Percentiles rank a stretch among this genome's conserved stretches.
phyloP scores from a whole-genome alignment of 2,329 filamentous ascomycete species.

The Neofusicoccum sp. region DNA sequence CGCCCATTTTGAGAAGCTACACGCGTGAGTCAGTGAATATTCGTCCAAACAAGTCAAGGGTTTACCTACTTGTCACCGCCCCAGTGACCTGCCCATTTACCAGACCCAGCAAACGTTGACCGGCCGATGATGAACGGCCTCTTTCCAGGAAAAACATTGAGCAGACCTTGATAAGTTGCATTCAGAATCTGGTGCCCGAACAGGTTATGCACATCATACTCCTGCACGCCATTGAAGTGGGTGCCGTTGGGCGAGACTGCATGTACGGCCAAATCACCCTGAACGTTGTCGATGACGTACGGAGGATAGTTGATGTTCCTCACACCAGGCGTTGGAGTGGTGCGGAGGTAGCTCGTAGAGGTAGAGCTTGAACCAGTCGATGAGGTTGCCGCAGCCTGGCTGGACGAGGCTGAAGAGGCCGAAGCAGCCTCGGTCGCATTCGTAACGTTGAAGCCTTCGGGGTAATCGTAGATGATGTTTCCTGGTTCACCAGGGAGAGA shows the following conservation, averaged over 20 bases:
- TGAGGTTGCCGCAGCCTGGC: slow-evolving; percentile 50
- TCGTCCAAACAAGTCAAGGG: background rate
- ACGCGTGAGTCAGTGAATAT: background rate
- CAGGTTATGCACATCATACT: slow-evolving; percentile 85
- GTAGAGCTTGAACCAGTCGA: slow-evolving; percentile 30
- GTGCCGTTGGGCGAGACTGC: slow-evolving; percentile 78
- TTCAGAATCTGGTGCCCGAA: slow-evolving; percentile 76
- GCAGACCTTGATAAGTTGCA: slow-evolving; percentile 73
- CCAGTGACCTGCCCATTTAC: slow-evolving; percentile 80
- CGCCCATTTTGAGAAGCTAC: slow-evolving; percentile 62
- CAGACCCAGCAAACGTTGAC: slow-evolving; percentile 77
- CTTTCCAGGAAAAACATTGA: slow-evolving; percentile 64
- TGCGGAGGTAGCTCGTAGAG: slow-evolving; percentile 54
- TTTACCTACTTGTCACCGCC: slow-evolving; percentile 63
- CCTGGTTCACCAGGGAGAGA: slow-evolving; percentile 65
- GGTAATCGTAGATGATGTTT: slow-evolving; percentile 62
- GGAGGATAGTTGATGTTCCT: slow-evolving; percentile 74
- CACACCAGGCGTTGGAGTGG: slow-evolving; percentile 63
- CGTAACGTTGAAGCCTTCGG: slow-evolving; percentile 69
- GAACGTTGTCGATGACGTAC: slow-evolving; percentile 74
- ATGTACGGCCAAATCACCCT: slow-evolving; percentile 72
- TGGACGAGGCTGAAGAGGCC: slow-evolving; percentile 57
- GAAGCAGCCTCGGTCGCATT: slow-evolving; percentile 69
- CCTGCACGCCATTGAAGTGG: slow-evolving; percentile 69
- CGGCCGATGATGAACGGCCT: slow-evolving; percentile 84